Evolutionary conservation across 805 yeast genomes (phyloP).

Genomic region (Spathaspora sp.): DNA sequence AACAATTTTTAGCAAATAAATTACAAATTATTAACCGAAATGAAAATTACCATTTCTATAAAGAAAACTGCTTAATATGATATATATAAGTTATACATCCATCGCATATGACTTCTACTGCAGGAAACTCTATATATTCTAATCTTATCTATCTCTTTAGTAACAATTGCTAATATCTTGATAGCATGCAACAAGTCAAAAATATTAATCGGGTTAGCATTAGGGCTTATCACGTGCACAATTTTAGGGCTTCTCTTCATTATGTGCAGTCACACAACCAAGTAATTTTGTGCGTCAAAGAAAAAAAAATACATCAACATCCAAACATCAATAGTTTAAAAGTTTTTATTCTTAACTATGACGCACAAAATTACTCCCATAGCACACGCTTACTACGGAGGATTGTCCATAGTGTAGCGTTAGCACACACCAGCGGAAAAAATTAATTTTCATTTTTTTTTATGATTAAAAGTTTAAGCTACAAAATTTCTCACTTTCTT

Average conservation of each 20-base stretch:
- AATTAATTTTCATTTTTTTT: background rate
- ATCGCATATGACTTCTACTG: no score
- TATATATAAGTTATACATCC: no score
- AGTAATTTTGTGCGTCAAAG: background rate
- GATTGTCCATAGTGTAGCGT: background rate
- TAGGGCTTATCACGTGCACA: conserved; percentile 6
- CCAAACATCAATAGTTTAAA: conserved; percentile 1
- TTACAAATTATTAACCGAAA: no score
- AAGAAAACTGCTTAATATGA: no score
- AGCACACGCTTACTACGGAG: background rate
- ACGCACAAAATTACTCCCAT: background rate
- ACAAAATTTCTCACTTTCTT: conserved; percentile 2
- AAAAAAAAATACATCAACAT: background rate
- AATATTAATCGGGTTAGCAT: background rate
- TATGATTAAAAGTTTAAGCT: background rate
- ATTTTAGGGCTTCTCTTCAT: background rate
- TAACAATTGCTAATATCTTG: background rate
- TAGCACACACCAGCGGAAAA: conserved; percentile 1
- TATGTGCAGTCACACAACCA: background rate
- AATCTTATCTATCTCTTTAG: no score
- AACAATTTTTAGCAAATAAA: no score
- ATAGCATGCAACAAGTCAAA: no score
- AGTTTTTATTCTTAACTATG: background rate
- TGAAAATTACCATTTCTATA: no score
- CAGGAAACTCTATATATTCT: no score